Percentiles rank a stretch among this genome's conserved stretches.
phyloP scores from a whole-genome alignment of 2,329 filamentous ascomycete genomes.

The Venturia pyrina region DNA sequence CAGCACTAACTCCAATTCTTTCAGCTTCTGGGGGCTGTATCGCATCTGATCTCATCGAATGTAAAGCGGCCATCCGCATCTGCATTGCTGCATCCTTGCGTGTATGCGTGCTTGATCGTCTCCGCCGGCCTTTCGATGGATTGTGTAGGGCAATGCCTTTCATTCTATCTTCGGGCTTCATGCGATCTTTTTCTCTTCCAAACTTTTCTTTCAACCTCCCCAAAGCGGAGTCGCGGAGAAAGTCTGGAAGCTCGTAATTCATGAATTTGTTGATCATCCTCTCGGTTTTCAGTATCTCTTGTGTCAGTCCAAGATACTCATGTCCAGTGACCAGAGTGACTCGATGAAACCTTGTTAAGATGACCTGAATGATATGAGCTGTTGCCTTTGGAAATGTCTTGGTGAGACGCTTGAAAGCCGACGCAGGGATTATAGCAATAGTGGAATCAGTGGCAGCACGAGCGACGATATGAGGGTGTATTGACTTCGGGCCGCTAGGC shows the following conservation, averaged over 20 bases:
- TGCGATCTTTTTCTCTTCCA: slow-evolving; percentile 68
- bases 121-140: slow-evolving; percentile 51
- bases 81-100: slow-evolving; percentile 72
- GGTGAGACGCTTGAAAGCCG: slow-evolving; percentile 85
- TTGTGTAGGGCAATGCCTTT: slow-evolving; percentile 97
- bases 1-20: slow-evolving; percentile 34
- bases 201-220: slow-evolving; percentile 90
- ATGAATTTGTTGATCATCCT: slow-evolving; percentile 91
- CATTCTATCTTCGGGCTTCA: slow-evolving; percentile 67
- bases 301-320: slow-evolving; percentile 84
- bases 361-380: slow-evolving; percentile 95
- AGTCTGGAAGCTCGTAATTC: slow-evolving; percentile 81
- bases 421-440: slow-evolving; percentile 95
- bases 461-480: slow-evolving; percentile 95
- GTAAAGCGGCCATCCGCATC: slow-evolving; percentile 44
- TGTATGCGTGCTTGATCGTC: slow-evolving; percentile 63
- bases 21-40: slow-evolving; percentile 16
- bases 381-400: slow-evolving; percentile 93
- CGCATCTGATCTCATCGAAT: slow-evolving; percentile 3
- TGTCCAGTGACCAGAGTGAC: slow-evolving; percentile 93
- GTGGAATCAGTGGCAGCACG: slow-evolving; percentile 93
- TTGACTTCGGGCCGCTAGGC: slow-evolving; percentile 47
- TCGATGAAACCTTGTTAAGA: slow-evolving; percentile 83
- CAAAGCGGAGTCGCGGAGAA: slow-evolving; percentile 73
- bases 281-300: slow-evolving; percentile 85